Percentiles rank a stretch among this genome's conserved stretches.
phyloP scores from a whole-genome alignment of 768 basidiomycete genomes.

The Glaciozyma antarctica region DNA sequence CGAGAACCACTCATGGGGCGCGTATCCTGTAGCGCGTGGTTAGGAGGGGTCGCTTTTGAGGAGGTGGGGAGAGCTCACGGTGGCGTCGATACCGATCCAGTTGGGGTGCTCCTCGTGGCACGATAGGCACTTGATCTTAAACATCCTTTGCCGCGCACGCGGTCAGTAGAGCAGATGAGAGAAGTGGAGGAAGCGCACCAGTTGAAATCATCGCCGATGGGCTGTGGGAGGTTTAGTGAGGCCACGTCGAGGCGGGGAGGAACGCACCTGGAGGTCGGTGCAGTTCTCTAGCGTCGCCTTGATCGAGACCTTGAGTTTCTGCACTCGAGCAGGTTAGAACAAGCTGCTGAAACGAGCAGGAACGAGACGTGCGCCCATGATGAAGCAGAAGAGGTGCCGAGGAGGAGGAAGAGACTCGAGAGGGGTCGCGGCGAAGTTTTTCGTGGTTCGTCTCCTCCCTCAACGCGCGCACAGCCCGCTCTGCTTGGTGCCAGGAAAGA shows the following conservation, averaged over 20 bases:
- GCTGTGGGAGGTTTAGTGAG: constrained; percentile 5
- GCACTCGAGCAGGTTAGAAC: not conserved
- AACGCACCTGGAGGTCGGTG: constrained; percentile 24
- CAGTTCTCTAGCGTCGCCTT: constrained; percentile 33
- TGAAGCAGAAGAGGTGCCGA: not conserved
- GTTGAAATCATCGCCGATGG: constrained; percentile 28
- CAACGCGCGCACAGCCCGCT: not conserved
- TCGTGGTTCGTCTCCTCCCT: not conserved
- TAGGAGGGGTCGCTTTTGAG: not conserved
- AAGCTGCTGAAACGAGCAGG: not conserved
- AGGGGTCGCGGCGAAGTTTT: not conserved
- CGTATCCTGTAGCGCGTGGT: constrained; percentile 18
- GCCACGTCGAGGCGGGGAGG: not conserved
- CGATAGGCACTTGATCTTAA: constrained; percentile 29
- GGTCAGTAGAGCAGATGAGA: not conserved
- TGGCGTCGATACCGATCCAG: constrained; percentile 28
- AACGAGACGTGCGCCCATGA: not conserved
- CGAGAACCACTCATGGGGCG: constrained; percentile 30
- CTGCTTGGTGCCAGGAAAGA: not conserved
- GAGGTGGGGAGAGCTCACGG: constrained; percentile 7
- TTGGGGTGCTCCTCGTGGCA: constrained; percentile 35
- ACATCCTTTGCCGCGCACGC: not conserved
- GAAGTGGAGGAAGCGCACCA: constrained; percentile 3
- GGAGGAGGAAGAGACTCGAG: constrained; percentile 1
- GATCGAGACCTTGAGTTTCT: constrained; percentile 34